Evolutionary conservation across 176 grass and related monocot species (phyloP).

Genomic region (Melocanna baccifera): DNA sequence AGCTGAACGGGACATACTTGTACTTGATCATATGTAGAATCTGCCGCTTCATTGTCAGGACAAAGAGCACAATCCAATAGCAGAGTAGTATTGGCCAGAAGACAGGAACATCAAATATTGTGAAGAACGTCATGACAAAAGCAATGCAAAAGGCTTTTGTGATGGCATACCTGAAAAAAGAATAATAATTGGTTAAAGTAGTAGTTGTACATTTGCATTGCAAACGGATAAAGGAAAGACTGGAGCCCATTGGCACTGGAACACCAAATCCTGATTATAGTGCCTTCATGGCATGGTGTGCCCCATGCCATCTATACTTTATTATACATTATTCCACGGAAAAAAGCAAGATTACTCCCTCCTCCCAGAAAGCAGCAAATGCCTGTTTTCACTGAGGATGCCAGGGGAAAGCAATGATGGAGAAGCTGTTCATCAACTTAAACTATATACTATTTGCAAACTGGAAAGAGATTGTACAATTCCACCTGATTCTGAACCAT

Average conservation of each 20-base stretch:
- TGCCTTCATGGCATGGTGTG: background rate
- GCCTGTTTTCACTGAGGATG: background rate
- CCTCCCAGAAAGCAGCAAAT: background rate
- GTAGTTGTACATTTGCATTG: background rate
- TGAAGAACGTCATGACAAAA: constrained; percentile 92
- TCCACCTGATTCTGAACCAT: constrained; percentile 16
- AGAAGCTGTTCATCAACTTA: background rate
- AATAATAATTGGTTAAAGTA: constrained; percentile 1
- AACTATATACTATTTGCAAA: background rate
- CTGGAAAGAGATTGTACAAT: background rate
- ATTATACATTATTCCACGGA: background rate
- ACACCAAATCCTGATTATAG: background rate
- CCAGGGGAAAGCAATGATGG: background rate
- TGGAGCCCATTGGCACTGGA: background rate
- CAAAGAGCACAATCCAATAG: constrained; percentile 82
- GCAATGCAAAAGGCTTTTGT: constrained; percentile 78
- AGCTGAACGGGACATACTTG: constrained; percentile 76
- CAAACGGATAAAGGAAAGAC: background rate
- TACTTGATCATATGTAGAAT: constrained; percentile 88
- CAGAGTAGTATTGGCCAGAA: constrained; percentile 91
- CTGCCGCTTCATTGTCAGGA: constrained; percentile 84
- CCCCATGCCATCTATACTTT: background rate
- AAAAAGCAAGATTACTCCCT: background rate
- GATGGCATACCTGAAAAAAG: constrained; percentile 70
- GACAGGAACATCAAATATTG: constrained; percentile 80